Percentiles rank a stretch among this genome's conserved stretches.
These are phyloP conservation scores for Botrytis tulipae DNA, from an alignment of 2,329 filamentous ascomycete genomes.

Conservation along the genomic window DNA sequence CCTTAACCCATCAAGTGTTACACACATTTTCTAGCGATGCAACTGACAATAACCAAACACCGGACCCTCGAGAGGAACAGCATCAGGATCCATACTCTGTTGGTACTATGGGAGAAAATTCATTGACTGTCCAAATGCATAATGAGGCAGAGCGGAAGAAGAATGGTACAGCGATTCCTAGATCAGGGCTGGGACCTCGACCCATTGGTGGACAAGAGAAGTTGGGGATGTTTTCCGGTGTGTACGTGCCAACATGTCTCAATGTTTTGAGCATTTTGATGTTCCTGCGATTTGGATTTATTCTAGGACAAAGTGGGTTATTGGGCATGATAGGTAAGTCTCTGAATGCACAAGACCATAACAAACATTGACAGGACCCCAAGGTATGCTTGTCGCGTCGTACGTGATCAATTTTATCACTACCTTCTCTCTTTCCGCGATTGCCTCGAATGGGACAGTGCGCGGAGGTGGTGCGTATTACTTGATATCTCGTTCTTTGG, in stretches of 20 bases:
- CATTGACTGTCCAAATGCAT: slow-evolving; percentile 32
- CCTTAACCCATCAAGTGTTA: slow-evolving; percentile 2
- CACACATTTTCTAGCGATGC: slow-evolving; percentile 1
- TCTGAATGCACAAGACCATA: not conserved
- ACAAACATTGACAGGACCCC: not conserved
- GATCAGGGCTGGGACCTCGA: slow-evolving; percentile 43
- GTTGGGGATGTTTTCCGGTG: slow-evolving; percentile 72
- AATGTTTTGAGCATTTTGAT: slow-evolving; percentile 90
- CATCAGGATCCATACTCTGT: slow-evolving; percentile 8
- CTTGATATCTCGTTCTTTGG: slow-evolving; percentile 79
- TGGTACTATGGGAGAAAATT: slow-evolving; percentile 24
- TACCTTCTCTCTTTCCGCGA: slow-evolving; percentile 80
- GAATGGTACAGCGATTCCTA: slow-evolving; percentile 38
- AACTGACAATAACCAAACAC: not conserved
- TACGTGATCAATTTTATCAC: slow-evolving; percentile 83
- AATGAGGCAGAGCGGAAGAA: slow-evolving; percentile 33
- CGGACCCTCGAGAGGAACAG: not conserved
- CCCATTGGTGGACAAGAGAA: slow-evolving; percentile 51
- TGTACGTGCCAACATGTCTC: slow-evolving; percentile 84
- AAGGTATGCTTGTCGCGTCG: slow-evolving; percentile 64
- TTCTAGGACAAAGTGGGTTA: slow-evolving; percentile 55
- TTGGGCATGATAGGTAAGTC: slow-evolving; percentile 21
- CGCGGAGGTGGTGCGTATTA: slow-evolving; percentile 87
- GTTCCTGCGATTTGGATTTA: slow-evolving; percentile 85
- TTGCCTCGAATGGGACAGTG: slow-evolving; percentile 86